Evolutionary conservation across 75 land plant genomes (phyloP), one percentile per base, ranked within the genome.

Genomic region (Pseudotsuga menziesii): DNA sequence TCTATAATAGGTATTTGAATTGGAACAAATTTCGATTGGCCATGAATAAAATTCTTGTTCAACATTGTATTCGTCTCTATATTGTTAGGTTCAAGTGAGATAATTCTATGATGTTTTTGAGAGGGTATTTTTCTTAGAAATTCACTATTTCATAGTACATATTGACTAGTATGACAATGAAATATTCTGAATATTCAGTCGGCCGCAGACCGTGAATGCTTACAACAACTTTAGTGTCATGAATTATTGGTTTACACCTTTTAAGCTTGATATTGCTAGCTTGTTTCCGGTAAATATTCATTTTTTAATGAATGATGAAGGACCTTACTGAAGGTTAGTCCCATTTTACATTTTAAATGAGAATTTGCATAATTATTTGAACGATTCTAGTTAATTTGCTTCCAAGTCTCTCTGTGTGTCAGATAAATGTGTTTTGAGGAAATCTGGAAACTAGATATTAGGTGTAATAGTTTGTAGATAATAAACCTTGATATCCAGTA

Each of bases 201-300:
- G 63, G 63, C 29, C 6, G 26, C 29, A 61, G 29, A 61, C 15
- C 63, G 14, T 64, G 20, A 9, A 29, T 29, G 69, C 19, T 5
- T 64, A 64, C 32, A 64, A 14, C 19, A n/a, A n/a, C n/a, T 64
- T 39, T 64, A 64, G 69, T 64, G 69, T 35, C 69, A 27, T 29
- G 27, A 39, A 64, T 39, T 64, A 29, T 14, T 58, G 2, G 1
- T 20, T 58, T 9, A 58, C n/a, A 58, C 22, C n/a, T n/a, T n/a
- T 64, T 4, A 32, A 64, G 69, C 32, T 64, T 64, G 69, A 32
- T 35, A 15, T 64, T 32, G n/a, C n/a, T n/a, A n/a, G n/a, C n/a
- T n/a, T n/a, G n/a, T n/a, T n/a, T n/a, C n/a, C n/a, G n/a, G n/a
- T n/a, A n/a, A n/a, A n/a, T n/a, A n/a, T n/a, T n/a, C n/a, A n/a